Evolutionary conservation across 2,329 filamentous ascomycete species (phyloP).

Genomic region (Aureobasidium musti): DNA sequence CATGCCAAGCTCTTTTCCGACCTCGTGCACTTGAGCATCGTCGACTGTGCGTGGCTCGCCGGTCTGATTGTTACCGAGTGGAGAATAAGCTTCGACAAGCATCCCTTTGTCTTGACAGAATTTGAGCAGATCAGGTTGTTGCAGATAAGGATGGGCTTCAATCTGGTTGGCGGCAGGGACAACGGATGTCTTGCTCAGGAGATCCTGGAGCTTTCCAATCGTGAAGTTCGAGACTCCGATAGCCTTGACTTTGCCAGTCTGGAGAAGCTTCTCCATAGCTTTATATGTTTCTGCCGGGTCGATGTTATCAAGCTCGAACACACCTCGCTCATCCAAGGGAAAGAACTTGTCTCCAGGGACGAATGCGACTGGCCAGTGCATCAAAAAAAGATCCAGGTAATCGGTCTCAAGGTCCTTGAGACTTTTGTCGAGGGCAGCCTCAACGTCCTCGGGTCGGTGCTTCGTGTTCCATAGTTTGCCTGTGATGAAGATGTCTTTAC

Average conservation of each 20-base stretch:
- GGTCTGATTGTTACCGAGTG: conserved; percentile 54
- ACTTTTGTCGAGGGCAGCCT: conserved; percentile 47
- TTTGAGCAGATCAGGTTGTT: conserved; percentile 42
- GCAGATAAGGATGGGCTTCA: conserved; percentile 46
- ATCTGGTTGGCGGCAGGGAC: conserved; percentile 45
- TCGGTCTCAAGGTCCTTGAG: conserved; percentile 48
- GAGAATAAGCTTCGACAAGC: conserved; percentile 42
- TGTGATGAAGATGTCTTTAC: conserved; percentile 47
- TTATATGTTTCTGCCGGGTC: conserved; percentile 36
- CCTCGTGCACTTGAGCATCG: conserved; percentile 62
- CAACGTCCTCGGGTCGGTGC: conserved; percentile 54
- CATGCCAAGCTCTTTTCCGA: conserved; percentile 59
- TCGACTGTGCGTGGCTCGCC: conserved; percentile 65
- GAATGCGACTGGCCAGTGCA: conserved; percentile 48
- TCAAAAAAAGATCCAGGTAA: conserved; percentile 55
- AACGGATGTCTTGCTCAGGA: conserved; percentile 45
- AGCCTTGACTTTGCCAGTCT: conserved; percentile 37
- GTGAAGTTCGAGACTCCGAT: conserved; percentile 39
- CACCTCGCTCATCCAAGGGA: conserved; percentile 35
- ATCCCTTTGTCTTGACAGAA: conserved; percentile 43
- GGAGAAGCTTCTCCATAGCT: conserved; percentile 36
- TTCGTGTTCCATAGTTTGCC: conserved; percentile 64
- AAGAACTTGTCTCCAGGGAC: conserved; percentile 39
- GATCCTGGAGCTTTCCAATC: conserved; percentile 34
- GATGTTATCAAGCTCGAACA: conserved; percentile 35